Evolutionary conservation across 2,329 filamentous ascomycete species (phyloP).

Genomic region (Fusarium virguliforme): DNA sequence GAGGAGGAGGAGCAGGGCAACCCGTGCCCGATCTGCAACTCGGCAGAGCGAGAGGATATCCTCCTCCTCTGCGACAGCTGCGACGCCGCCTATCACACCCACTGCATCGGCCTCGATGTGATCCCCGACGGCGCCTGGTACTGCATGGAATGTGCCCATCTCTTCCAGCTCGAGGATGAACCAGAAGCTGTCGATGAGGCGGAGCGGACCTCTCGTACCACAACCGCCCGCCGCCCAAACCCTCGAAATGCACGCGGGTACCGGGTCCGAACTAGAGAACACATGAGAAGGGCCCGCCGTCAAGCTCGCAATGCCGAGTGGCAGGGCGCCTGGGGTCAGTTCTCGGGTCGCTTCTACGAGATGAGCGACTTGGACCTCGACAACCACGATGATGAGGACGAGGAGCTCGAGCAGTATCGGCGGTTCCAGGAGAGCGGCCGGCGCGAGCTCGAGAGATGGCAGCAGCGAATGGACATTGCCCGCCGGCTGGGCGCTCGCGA

Average conservation of each 20-base stretch:
- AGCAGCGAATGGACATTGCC: conserved; percentile 86
- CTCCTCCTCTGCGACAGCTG: conserved; percentile 94
- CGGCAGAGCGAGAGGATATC: conserved; percentile 84
- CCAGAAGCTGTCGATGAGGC: conserved; percentile 55
- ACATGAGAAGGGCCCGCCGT: conserved; percentile 69
- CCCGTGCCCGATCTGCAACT: conserved; percentile 89
- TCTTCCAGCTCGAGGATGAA: conserved; percentile 59
- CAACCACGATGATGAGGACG: conserved; percentile 73
- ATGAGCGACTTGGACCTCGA: conserved; percentile 62
- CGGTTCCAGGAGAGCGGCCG: conserved; percentile 70
- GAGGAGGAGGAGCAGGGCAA: conserved; percentile 78
- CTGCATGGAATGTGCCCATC: conserved; percentile 84
- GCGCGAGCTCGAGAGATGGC: conserved; percentile 81
- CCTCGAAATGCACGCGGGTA: conserved; percentile 55
- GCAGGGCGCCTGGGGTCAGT: conserved; percentile 86
- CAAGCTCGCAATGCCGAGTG: conserved; percentile 85
- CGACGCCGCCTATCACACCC: conserved; percentile 90
- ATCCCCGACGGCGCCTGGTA: conserved; percentile 89
- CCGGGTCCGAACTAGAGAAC: conserved; percentile 70
- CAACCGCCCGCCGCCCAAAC: conserved; percentile 53
- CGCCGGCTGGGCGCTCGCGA: conserved; percentile 82
- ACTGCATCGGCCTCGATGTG: conserved; percentile 86
- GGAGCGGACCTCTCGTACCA: conserved; percentile 54
- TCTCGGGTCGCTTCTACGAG: conserved; percentile 75
- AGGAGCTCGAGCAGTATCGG: conserved; percentile 75